phyloP scores from a whole-genome alignment of 2,329 filamentous ascomycete genomes.

The Mariannaea elegans region DNA sequence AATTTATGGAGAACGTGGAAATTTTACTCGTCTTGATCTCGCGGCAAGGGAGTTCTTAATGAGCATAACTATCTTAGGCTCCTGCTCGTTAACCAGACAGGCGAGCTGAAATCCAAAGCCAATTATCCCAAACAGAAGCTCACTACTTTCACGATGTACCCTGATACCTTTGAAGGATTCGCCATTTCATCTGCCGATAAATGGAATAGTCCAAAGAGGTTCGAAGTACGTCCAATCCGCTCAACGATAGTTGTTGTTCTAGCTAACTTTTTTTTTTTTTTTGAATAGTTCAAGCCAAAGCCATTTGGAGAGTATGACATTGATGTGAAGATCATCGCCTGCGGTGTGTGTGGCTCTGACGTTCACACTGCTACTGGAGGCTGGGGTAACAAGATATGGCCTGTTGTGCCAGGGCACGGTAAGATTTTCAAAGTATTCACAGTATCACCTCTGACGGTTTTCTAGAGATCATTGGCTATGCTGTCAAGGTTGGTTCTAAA shows the following conservation, averaged over 20 bases:
- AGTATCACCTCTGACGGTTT: conserved; percentile 65
- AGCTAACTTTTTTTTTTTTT: no score
- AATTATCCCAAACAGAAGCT: no score
- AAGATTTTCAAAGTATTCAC: no score
- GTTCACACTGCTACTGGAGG: conserved; percentile 67
- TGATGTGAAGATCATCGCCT: conserved; percentile 77
- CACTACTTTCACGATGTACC: conserved; percentile 17
- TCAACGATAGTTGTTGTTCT: no score
- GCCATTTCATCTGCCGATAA: conserved; percentile 22
- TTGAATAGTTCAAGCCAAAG: conserved; percentile 51
- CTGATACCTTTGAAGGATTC: conserved; percentile 44
- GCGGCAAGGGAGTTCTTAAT: no score
- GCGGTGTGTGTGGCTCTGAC: conserved; percentile 71
- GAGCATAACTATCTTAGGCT: no score
- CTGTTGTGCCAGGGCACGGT: no score
- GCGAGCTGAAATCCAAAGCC: no score
- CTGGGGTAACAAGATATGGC: conserved; percentile 59
- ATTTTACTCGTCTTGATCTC: no score
- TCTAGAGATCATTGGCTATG: conserved; percentile 67
- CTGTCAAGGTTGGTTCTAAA: conserved; percentile 55
- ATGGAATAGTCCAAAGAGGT: conserved; percentile 27
- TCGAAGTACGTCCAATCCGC: no score
- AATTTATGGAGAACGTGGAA: no score
- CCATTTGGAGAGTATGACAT: conserved; percentile 52
- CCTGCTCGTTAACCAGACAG: no score